Evolutionary conservation across 495 filamentous ascomycete genomes (phyloP).

Genomic region (Sordaria brevicollis): DNA sequence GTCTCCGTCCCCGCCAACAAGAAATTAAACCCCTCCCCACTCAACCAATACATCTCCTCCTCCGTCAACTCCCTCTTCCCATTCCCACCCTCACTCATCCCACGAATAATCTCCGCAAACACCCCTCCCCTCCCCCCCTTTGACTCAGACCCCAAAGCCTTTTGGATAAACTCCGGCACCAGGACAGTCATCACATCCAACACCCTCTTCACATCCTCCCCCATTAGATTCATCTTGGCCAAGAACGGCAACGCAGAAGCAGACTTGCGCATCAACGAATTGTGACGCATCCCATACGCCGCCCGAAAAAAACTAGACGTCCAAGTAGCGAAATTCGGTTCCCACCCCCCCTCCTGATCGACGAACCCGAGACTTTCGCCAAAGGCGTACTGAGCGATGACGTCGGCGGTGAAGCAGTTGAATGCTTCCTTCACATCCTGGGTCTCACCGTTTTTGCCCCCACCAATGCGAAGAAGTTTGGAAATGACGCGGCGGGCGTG

Average conservation of each 20-base stretch:
- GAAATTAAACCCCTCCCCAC: slow-evolving; percentile 20
- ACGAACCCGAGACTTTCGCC: slow-evolving; percentile 21
- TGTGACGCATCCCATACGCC: slow-evolving; percentile 19
- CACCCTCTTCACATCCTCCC: slow-evolving; percentile 10
- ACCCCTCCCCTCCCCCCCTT: slow-evolving; percentile 8
- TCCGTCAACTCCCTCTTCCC: slow-evolving; percentile 4
- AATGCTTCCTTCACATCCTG: slow-evolving; percentile 18
- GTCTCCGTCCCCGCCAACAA: slow-evolving; percentile 23
- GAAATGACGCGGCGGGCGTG: slow-evolving; percentile 6
- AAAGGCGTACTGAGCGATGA: slow-evolving; percentile 21
- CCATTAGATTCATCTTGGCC: slow-evolving; percentile 9
- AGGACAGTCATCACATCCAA: slow-evolving; percentile 10
- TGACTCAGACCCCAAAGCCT: slow-evolving; percentile 2
- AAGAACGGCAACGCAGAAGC: slow-evolving; percentile 8
- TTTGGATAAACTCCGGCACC: slow-evolving; percentile 11
- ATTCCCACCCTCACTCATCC: not conserved
- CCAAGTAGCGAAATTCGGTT: slow-evolving; percentile 17
- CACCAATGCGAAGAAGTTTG: slow-evolving; percentile 2
- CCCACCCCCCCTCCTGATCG: slow-evolving; percentile 10
- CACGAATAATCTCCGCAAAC: slow-evolving; percentile 11
- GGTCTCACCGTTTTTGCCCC: not conserved
- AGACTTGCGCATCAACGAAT: slow-evolving; percentile 3
- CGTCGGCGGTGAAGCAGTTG: slow-evolving; percentile 20
- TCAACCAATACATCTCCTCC: slow-evolving; percentile 19
- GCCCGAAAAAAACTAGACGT: slow-evolving; percentile 20